Evolutionary conservation across 805 yeast species (phyloP).

Genomic region (Candida ficus): DNA sequence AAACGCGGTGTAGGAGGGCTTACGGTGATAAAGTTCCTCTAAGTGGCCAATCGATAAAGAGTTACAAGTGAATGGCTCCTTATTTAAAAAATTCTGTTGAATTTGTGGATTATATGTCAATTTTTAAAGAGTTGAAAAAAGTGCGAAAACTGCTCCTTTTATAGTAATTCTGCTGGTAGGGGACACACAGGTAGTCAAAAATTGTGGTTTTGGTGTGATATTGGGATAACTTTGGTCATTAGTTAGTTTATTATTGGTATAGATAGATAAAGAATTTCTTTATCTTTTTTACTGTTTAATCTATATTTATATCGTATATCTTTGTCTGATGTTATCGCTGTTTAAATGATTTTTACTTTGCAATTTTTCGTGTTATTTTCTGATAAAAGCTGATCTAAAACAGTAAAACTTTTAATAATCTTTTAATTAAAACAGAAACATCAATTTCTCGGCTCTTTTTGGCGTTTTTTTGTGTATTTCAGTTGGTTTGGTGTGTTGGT

Average conservation of each 20-base stretch:
- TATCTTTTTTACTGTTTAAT: too few species aligned
- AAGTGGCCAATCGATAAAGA: constrained; percentile 2
- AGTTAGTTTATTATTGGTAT: neutral
- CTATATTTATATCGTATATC: too few species aligned
- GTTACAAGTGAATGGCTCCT: constrained; percentile 15
- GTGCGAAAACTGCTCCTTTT: constrained; percentile 5
- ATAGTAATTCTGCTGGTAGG: constrained; percentile 10
- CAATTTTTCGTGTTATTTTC: neutral
- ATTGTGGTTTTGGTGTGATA: neutral
- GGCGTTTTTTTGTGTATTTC: too few species aligned
- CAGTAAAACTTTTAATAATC: too few species aligned
- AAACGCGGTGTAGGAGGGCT: neutral
- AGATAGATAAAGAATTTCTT: neutral
- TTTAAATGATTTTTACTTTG: neutral
- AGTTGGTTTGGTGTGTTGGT: too few species aligned
- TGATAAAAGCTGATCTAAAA: too few species aligned
- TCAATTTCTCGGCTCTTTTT: too few species aligned
- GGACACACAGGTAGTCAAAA: constrained; percentile 2
- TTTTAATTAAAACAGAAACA: too few species aligned
- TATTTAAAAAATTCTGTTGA: neutral
- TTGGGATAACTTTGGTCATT: neutral
- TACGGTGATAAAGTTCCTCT: too few species aligned
- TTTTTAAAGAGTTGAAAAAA: constrained; percentile 1
- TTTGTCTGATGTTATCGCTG: too few species aligned
- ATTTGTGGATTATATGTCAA: neutral